Evolutionary conservation across 306 rosid species (phyloP), one percentile per base, ranked within the genome.

Genomic region (Glycine latifolia): DNA sequence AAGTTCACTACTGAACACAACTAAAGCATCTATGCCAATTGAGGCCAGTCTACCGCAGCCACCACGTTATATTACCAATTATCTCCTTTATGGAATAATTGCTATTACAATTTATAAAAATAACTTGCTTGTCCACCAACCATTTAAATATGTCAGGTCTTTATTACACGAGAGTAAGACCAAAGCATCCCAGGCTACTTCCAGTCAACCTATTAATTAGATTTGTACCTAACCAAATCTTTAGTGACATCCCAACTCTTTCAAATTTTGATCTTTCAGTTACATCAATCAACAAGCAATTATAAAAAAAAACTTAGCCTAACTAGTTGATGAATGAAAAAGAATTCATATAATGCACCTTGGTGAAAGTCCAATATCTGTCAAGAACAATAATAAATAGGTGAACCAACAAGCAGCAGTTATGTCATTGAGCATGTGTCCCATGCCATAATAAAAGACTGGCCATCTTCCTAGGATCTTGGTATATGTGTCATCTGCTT

Each of bases 351-450:
- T 55, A 33, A 48, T 67, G 67, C 74, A 95, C 97, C 97, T 90
- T 6, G 97, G 90, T 61, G 99, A 93, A 65, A 93, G 86, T 55
- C 99, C 99, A 72, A 93, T 95, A 20, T 95, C 97, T 5, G 94
- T 88, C 90, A 95, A 84, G 91, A 93, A 95, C 82, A 95, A 77
- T 52, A 95, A 86, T 26, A 93, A 91, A 83, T 95, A 95, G 46
- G 99, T 95, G 84, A 95, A 95, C 99, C 99, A 95, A 80, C 99
- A 95, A 63, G 97, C 87, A 73, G 99, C 88, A 47, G 99, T 95
- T 71, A 95, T 93, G 90, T 95, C 99, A 75, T 95, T 95, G 81
- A 95, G 97, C 99, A 95, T 95, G 82, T 95, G 99, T 10, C 99
- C 99, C 87, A 90, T 83, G 71, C 97, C 99, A 83, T 93, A 95